phyloP scores from a whole-genome alignment of 169 alveolate species.

The Miamiensis avidus region DNA sequence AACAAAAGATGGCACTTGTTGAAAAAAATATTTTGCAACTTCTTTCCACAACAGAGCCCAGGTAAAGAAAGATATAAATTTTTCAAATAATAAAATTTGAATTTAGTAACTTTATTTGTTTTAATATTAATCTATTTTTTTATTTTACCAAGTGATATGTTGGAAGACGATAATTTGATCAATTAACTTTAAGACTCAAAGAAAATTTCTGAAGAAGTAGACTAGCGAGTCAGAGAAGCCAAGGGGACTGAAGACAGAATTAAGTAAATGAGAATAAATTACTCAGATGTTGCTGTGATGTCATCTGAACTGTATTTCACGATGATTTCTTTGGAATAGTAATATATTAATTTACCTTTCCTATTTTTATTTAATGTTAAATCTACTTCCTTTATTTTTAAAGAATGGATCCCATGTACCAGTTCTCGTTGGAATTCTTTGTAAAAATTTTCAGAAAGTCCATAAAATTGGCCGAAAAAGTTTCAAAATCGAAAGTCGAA shows the following conservation, averaged over 20 bases:
- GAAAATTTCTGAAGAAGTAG: constrained; percentile 75
- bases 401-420: constrained; percentile 86
- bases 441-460: constrained; percentile 78
- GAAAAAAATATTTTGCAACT: constrained; percentile 79
- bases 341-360: constrained; percentile 24
- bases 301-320: constrained; percentile 83
- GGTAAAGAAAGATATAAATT: constrained; percentile 47
- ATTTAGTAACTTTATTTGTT: constrained; percentile 44
- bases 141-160: constrained; percentile 30
- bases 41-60: constrained; percentile 66
- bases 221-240: constrained; percentile 61
- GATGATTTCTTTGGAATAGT: constrained; percentile 5
- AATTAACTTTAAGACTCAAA: constrained; percentile 78
- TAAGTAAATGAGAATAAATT: constrained; percentile 70
- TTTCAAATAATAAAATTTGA: constrained; percentile 36
- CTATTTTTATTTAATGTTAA: constrained; percentile 28
- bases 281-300: constrained; percentile 68
- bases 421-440: constrained; percentile 86
- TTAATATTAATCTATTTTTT: constrained; percentile 19
- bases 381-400: constrained; percentile 51
- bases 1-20: constrained; percentile 68
- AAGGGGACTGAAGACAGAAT: constrained; percentile 75
- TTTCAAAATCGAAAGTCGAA: constrained; percentile 43
- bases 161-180: constrained; percentile 85
- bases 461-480: constrained; percentile 69